These are phyloP conservation scores for Wilhelminamyces savonicus DNA, from an alignment of 805 yeast genomes.

Conservation along the genomic window DNA sequence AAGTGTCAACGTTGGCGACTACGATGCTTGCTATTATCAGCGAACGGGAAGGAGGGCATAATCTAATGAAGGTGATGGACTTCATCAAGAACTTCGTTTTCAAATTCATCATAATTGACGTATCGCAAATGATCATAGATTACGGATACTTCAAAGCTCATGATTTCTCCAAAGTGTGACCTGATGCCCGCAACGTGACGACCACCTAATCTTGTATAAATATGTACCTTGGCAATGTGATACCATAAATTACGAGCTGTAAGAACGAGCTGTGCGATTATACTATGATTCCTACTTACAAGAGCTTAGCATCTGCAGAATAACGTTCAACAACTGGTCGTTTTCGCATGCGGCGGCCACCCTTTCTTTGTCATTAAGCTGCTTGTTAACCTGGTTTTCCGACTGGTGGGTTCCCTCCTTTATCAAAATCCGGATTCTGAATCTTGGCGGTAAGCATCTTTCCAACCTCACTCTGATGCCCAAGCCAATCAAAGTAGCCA, in stretches of 20 bases:
- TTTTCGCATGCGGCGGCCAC: conserved; percentile 99
- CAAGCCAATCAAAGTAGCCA: conserved; percentile 92
- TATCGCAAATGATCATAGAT: conserved; percentile 26
- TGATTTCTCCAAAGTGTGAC: background rate
- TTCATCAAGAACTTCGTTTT: conserved; percentile 28
- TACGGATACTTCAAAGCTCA: conserved; percentile 16
- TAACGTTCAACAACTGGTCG: conserved; percentile 83
- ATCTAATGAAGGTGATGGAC: conserved; percentile 24
- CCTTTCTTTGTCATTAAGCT: conserved; percentile 92
- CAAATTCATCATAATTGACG: conserved; percentile 32
- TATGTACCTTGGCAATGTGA: too few relatives aligned
- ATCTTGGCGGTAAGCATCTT: conserved; percentile 79
- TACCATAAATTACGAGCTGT: too few relatives aligned
- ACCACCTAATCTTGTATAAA: too few relatives aligned
- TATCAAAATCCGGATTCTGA: conserved; percentile 68
- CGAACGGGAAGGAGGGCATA: conserved; percentile 7
- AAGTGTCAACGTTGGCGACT: conserved; percentile 11
- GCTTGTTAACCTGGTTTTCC: conserved; percentile 93
- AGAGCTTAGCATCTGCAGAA: conserved; percentile 84
- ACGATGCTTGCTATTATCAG: conserved; percentile 4
- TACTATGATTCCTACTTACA: conserved; percentile 45
- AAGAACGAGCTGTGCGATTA: too few relatives aligned
- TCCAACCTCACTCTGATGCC: conserved; percentile 91
- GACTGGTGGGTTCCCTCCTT: conserved; percentile 95
- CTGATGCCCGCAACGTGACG: too few relatives aligned